phyloP scores from a whole-genome alignment of 306 rosid genomes.

The Begonia peltatifolia region DNA sequence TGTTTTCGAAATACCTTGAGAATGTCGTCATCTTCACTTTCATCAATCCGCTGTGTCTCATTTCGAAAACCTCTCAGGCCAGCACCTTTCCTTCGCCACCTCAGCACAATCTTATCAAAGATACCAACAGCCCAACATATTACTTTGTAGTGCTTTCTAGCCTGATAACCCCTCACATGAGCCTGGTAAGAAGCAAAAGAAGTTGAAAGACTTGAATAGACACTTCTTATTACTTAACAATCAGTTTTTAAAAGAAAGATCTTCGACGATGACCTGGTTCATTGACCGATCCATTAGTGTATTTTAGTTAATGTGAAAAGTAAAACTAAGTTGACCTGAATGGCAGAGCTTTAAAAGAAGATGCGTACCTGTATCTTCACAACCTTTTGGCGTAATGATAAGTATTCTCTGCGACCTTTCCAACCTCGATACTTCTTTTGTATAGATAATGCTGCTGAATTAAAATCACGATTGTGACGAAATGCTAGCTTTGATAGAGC shows the following conservation, averaged over 20 bases:
- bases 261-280: too few relatives aligned
- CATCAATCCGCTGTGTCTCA: constrained; percentile 19
- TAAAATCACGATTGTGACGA: constrained; percentile 51
- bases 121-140: constrained; percentile 65
- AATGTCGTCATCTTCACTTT: constrained; percentile 52
- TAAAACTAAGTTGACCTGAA: too few relatives aligned
- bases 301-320: too few relatives aligned
- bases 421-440: constrained; percentile 61
- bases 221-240: too few relatives aligned
- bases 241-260: too few relatives aligned
- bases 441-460: constrained; percentile 49
- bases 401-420: constrained; percentile 53
- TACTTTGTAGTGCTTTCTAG: constrained; percentile 51
- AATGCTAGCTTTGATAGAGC: constrained; percentile 26
- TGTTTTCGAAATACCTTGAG: constrained; percentile 47
- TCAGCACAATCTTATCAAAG: constrained; percentile 57
- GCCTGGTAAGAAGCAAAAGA: constrained; percentile 29
- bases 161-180: constrained; percentile 63
- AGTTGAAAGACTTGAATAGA: constrained; percentile 1
- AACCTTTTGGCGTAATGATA: constrained; percentile 39
- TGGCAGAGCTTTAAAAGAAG: too few relatives aligned
- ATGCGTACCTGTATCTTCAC: constrained; percentile 54
- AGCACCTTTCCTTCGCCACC: constrained; percentile 56
- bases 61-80: constrained; percentile 59
- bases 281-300: too few relatives aligned